Base-by-base conservation (phyloP, 345 rosid species). In the Eucalyptus regnans region DNA sequence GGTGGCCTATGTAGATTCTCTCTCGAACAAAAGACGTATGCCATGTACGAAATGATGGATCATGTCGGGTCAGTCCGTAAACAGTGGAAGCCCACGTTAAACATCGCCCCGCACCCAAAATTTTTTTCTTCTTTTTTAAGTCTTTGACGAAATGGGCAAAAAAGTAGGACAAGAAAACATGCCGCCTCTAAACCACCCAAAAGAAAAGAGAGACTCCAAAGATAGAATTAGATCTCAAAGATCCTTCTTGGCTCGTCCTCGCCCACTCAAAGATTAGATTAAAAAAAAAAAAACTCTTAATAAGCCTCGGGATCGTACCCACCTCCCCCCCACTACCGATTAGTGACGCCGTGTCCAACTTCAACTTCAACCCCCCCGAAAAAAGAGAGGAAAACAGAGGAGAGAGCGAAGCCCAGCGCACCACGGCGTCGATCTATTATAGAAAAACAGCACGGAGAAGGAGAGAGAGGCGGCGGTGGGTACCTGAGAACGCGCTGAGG, bases 401-500 rank as follows among this genome's bases (percentile, higher is more conserved):
- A 31, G 22, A 16, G 43, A 33, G 22, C 44, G 7, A 76, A 76
- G 48, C 83, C 5, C 83, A 20, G 83, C 43, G 48, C 83, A 20
- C 8, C 83, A 37, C 83, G 23, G 83, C 83, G 14, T 76, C 48
- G 27, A 76, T 76, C 81, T 27, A 37, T 76, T 20, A 76, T 76
- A 37, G 48, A 76, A 76, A 37, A 5, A 76, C 27, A 76, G 83
- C 83, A 87, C 62, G 80, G 48, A n/a, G 71, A 56, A 31, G 15
- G 31, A 33, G 20, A 84, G 43, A 20, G 33, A 52, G 29, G 62
- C 86, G 50, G 50, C 56, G 33, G n/a, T 1, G 85, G 85, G 31
- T 88, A 95, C 97, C 97, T 94, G 91, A 94, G 95, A 88, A 94
- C 87, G 23, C 96, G 95, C 90, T 93, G 96, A 71, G 91, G 88